phyloP scores from a whole-genome alignment of 73 alveolate genomes.

The Symbiodinium natans region DNA sequence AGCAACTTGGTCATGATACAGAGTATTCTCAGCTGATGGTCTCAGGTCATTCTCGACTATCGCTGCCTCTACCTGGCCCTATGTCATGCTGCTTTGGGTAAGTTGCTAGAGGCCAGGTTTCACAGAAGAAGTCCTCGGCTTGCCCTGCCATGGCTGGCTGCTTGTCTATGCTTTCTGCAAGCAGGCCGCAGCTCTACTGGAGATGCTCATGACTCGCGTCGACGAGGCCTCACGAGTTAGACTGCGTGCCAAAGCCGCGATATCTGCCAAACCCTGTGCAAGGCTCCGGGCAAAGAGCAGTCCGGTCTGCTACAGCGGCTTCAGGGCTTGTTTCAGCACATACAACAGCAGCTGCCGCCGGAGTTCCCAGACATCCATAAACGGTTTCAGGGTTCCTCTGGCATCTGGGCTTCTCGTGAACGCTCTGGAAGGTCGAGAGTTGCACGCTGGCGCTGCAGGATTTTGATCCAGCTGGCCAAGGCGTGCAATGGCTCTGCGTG shows the following conservation, averaged over 20 bases:
- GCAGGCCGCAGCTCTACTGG: slow-evolving; percentile 83
- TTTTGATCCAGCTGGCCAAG: slow-evolving; percentile 81
- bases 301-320: slow-evolving; percentile 64
- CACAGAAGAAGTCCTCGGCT: neutral
- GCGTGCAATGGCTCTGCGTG: neutral
- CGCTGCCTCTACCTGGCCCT: slow-evolving; percentile 78
- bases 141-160: neutral
- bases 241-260: no score
- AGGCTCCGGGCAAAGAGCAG: neutral
- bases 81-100: slow-evolving; percentile 77
- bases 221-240: slow-evolving; percentile 77
- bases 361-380: neutral
- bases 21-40: no score
- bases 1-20: no score
- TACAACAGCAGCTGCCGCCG: slow-evolving; percentile 78
- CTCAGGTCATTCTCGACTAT: slow-evolving; percentile 35
- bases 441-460: slow-evolving; percentile 90
- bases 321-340: slow-evolving; percentile 53
- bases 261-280: neutral
- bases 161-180: neutral
- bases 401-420: no score
- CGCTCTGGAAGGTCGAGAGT: slow-evolving; percentile 32
- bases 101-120: slow-evolving; percentile 73
- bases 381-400: no score
- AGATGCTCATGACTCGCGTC: slow-evolving; percentile 38